Conservation (phyloP, 2,329 filamentous ascomycete species). For the Cercospora sp. region DNA sequence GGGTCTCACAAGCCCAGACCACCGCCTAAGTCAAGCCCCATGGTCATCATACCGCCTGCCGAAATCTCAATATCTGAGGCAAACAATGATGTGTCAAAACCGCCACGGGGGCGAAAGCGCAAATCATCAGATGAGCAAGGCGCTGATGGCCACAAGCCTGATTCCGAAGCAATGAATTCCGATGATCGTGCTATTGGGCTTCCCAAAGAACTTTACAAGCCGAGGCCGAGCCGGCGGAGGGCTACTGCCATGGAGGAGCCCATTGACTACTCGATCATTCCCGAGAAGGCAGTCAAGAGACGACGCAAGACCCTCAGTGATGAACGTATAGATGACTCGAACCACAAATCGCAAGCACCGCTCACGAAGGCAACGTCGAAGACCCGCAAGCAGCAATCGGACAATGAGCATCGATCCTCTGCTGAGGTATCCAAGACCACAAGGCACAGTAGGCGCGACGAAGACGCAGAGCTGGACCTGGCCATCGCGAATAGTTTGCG, state of each 20-base stretch:
- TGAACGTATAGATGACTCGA: neutral
- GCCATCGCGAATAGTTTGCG: slow-evolving; percentile 16
- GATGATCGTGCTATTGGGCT: slow-evolving; percentile 40
- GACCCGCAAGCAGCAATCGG: neutral
- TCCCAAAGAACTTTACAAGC: slow-evolving; percentile 44
- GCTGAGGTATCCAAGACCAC: neutral
- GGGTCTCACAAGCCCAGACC: neutral
- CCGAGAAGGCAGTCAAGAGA: slow-evolving; percentile 47
- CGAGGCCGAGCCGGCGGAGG: slow-evolving; percentile 42
- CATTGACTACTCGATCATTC: slow-evolving; percentile 38
- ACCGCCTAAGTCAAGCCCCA: slow-evolving; percentile 25
- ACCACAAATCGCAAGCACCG: neutral
- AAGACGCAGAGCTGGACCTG: slow-evolving; percentile 8
- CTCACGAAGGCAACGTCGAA: neutral
- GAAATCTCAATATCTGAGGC: slow-evolving; percentile 22
- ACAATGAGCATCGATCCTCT: neutral
- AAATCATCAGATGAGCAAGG: slow-evolving; percentile 22
- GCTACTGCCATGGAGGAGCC: slow-evolving; percentile 33
- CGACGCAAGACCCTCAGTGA: slow-evolving; percentile 39
- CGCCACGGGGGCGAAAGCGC: slow-evolving; percentile 27
- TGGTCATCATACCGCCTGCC: slow-evolving; percentile 20
- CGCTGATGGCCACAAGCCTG: slow-evolving; percentile 2
- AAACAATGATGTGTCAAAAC: slow-evolving; percentile 19
- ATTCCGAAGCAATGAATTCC: slow-evolving; percentile 32
- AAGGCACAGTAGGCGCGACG: slow-evolving; percentile 1